Evolutionary conservation across 2,329 filamentous ascomycete genomes (phyloP), one percentile per base, ranked within the genome.

Genomic region (Corynespora cassiicola): DNA sequence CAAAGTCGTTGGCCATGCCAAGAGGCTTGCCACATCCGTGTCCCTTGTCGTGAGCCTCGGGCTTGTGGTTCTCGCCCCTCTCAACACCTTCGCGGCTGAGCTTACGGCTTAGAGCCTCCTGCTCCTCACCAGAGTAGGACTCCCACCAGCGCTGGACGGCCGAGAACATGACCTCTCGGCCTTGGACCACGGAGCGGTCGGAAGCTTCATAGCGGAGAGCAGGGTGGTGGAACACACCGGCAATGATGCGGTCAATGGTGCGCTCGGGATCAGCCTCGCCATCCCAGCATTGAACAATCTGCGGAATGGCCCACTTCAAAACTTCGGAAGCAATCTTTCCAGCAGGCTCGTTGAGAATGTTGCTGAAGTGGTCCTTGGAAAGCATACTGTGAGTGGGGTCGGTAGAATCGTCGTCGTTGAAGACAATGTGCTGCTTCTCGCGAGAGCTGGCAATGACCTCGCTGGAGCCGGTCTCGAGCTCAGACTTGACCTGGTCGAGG

Each of bases 331-430:
- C 90, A 43, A 90, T 82, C 58, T 86, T 86, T 39, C 91, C 91
- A 29, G 90, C 91, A 27, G 90, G 81, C 64, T 96, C 90, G 65
- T 96, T 96, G 43, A 96, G 79, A 20, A 86, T 76, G 61, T 95
- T 95, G 49, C 86, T 88, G 68, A 96, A 96, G 70, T 96, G 91
- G 59, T 96, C 91, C 74, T 96, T 96, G 42, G 90, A 90, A 35
- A 96, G 75, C 91, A 96, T 96, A 14, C 89, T 95, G 73, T 96
- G 91, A 2, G 91, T 96, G 0, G 91, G 92, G 60, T 96, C 86
- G 14, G 82, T 84, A 47, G 75, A 87, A 34, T 79, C 47, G 60
- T 95, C 86, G 51, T 96, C 85, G 28, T 87, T 72, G 69, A 96
- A 96, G 32, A 96, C 90, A 52, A 95, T 80, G 58, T 87, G 83